Base-by-base conservation (phyloP, 139 green algal species). In the Trebouxia sp. region DNA sequence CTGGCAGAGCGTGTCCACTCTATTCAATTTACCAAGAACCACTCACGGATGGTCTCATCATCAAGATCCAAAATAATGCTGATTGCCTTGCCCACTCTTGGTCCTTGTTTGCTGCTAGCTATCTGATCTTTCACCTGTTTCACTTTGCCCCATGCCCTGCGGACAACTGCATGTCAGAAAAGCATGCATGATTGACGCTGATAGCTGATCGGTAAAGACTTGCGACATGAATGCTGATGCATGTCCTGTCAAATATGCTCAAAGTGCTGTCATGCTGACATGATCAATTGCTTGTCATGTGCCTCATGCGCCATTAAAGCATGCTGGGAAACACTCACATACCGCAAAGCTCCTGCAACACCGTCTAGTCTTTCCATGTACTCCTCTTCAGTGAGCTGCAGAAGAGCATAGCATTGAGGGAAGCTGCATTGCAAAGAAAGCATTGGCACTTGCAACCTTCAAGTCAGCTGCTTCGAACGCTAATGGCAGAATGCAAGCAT, bases 61-160 rank as follows among this genome's bases (percentile, higher is more conserved):
- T 77, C 32, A 32, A 83, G 22, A n/a, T 83, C 78, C 32, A 83
- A 45, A 6, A 78, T 50, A 9, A 83, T 78, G 43, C 62, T 78
- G 65, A 83, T 69, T 9, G 78, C 78, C 47, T 78, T 83, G 42
- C 78, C 78, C 12, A 83, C 65, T 28, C 78, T 38, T 3, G 78
- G 78, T 9, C 78, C 65, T 10, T 50, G n/a, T 38, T 69, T 77
- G 20, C n/a, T 43, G 35, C 32, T 32, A 22, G 30, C 32, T 20
- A 83, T 78, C 1, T 65, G 42, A 2, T 77, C 65, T 12, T 77
- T 83, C 43, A 83, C 78, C 24, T 78, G 17, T 35, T 76, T 69
- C 37, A 83, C 78, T 28, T 56, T 78, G 10, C 78, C 78, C 78
- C 78, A 83, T 15, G 47, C 62, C 67, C 78, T 83, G 78, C 65